A percentile compares a stretch with the other conserved stretches of the same genome.
These are phyloP conservation scores for Phanerodontia chrysosporium DNA, from an alignment of 768 basidiomycete species.

Conservation along the genomic window DNA sequence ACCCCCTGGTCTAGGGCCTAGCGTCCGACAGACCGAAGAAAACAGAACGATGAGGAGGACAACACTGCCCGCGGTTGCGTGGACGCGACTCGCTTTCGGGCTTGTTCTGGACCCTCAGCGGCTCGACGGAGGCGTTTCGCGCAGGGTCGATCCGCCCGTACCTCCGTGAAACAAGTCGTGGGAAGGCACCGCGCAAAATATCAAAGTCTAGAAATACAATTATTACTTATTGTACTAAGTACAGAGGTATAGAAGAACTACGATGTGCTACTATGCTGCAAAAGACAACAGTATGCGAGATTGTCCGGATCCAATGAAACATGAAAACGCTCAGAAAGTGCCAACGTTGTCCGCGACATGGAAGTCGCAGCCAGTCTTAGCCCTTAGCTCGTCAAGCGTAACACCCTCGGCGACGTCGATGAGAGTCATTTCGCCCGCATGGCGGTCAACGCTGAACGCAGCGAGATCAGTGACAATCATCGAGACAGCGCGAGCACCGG, in stretches of 20 bases:
- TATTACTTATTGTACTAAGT: neutral
- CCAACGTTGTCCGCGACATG: constrained; percentile 50
- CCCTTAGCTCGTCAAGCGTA: constrained; percentile 73
- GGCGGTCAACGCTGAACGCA: constrained; percentile 82
- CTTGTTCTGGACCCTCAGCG: too few relatives aligned
- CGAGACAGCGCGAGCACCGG: constrained; percentile 82
- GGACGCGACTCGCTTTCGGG: neutral
- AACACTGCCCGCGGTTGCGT: neutral
- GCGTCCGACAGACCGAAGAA: neutral
- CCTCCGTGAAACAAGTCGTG: too few relatives aligned
- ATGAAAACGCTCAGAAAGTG: constrained; percentile 32
- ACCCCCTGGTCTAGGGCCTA: neutral
- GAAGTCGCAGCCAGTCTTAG: constrained; percentile 83
- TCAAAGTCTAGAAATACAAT: neutral
- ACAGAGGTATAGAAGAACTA: constrained; percentile 2
- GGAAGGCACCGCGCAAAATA: neutral
- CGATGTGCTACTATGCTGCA: neutral
- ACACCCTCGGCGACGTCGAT: constrained; percentile 80
- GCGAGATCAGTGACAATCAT: constrained; percentile 88
- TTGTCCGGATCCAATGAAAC: neutral
- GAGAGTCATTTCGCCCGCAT: constrained; percentile 64
- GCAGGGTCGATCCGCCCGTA: neutral
- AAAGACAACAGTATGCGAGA: neutral
- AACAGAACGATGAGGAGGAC: neutral
- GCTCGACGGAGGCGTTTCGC: neutral